Evolutionary conservation across 371 early-diverging fungal genomes (phyloP).

Genomic region (Mortierella sp.): DNA sequence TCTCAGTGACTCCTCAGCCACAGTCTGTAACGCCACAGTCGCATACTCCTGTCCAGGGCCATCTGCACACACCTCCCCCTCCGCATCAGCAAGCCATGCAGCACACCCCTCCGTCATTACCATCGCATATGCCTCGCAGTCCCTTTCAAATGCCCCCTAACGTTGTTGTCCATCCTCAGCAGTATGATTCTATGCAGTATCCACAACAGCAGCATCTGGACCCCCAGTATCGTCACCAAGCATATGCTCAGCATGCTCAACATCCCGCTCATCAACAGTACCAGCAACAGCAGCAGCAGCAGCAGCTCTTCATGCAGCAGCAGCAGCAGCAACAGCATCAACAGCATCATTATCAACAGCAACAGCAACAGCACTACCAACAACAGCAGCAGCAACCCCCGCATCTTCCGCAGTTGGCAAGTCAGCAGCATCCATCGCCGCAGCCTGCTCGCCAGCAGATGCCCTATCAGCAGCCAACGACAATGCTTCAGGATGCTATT

Average conservation of each 20-base stretch:
- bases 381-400: conserved; percentile 6
- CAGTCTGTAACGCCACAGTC: conserved; percentile 35
- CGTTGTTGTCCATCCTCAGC: conserved; percentile 48
- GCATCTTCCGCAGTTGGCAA: conserved; percentile 21
- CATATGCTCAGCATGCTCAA: conserved; percentile 38
- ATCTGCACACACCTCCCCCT: conserved; percentile 41
- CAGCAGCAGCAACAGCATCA: conserved; percentile 37
- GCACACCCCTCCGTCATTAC: conserved; percentile 41
- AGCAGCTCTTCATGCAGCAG: conserved; percentile 16
- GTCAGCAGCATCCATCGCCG: conserved; percentile 34
- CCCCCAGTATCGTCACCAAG: conserved; percentile 39
- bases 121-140: conserved; percentile 44
- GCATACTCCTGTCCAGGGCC: conserved; percentile 38
- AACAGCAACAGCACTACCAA: conserved; percentile 18
- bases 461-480: conserved; percentile 27
- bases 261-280: conserved; percentile 16
- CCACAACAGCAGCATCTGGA: conserved; percentile 39
- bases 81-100: conserved; percentile 37
- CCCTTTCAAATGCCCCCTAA: conserved; percentile 45
- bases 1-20: conserved; percentile 53
- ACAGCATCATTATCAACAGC: conserved; percentile 5
- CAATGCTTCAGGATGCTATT: conserved; percentile 24
- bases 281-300: conserved; percentile 26
- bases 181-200: conserved; percentile 38
- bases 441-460: conserved; percentile 45